Base-by-base conservation (phyloP, 768 basidiomycete genomes). In the Mycena amicta region DNA sequence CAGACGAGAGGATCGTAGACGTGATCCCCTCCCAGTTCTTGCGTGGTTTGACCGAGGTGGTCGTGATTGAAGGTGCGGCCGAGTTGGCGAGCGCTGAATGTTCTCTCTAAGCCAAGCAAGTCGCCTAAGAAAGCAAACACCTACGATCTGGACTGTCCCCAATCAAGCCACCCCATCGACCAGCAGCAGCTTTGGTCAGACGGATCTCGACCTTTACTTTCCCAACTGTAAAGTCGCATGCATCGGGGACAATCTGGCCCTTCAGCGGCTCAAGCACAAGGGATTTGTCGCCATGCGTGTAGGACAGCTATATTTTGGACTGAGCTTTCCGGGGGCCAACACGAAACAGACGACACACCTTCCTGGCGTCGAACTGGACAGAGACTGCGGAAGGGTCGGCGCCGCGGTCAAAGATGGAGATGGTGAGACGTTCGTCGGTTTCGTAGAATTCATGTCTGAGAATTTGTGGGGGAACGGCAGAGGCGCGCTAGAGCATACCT, bases 11-110 rank as follows among this genome's bases (percentile, higher is more conserved):
- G 59, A 92, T 88, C 20, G 80, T 76, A 29, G 79, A 79, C 2
- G 92, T 90, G 63, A 95, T 83, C 5, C 81, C 83, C 55, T 96
- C 95, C 96, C 96, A 99, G 67, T 99, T 94, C 79, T 92, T 95
- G 61, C 74, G 77, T 53, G 74, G 66, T 67, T 76, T 80, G n/a
- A 77, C 71, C 1, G 77, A 70, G 31, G 77, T 70, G 16, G 75
- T 62, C 15, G 77, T 61, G 12, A 77, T 61, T 26, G 72, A 53
- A 29, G 70, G 49, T 46, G 72, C 57, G 63, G 68, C 68, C 43
- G 76, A 70, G 40, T 68, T 69, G 16, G 74, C 71, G 55, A 75
- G 65, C 22, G 67, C 71, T 74, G 62, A 52, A 41, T n/a, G 33
- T 37, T 37, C 8, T 37, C 33, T 27, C 41, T 27, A 51, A 3